Conservation (phyloP, 305 asterid genomes). For the Fraxinus sp. region DNA sequence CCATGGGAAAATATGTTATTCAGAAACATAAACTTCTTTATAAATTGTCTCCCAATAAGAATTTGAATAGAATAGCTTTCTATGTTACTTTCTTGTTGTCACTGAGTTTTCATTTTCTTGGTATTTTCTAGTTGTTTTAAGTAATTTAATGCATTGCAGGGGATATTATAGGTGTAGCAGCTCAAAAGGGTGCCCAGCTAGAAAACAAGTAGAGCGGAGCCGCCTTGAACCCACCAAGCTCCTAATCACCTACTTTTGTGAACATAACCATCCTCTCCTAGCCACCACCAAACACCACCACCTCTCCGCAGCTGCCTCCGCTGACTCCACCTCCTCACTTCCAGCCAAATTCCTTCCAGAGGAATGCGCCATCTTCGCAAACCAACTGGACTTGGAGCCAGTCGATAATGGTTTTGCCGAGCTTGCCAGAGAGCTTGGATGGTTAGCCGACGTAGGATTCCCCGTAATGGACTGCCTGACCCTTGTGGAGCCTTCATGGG, state of each 20-base stretch:
- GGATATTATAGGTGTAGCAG: slow-evolving; percentile 87
- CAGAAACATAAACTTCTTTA: neutral
- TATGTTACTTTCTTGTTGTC: neutral
- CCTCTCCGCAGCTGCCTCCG: slow-evolving; percentile 23
- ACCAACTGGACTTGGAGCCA: slow-evolving; percentile 43
- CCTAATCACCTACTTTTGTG: slow-evolving; percentile 66
- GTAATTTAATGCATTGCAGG: slow-evolving; percentile 45
- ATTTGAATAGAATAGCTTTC: neutral
- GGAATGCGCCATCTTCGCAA: slow-evolving; percentile 33
- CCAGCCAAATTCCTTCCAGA: slow-evolving; percentile 31
- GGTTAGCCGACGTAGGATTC: slow-evolving; percentile 61
- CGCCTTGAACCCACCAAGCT: slow-evolving; percentile 77
- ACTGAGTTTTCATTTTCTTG: neutral
- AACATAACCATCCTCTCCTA: slow-evolving; percentile 63
- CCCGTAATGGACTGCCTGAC: slow-evolving; percentile 46
- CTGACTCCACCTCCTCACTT: slow-evolving; percentile 12
- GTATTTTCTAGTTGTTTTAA: neutral
- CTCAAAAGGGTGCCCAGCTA: slow-evolving; percentile 81
- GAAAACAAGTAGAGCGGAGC: slow-evolving; percentile 86
- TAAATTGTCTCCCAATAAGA: neutral
- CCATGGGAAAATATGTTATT: neutral
- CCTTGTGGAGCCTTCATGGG: slow-evolving; percentile 56
- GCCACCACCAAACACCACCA: slow-evolving; percentile 51
- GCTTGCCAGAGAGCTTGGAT: slow-evolving; percentile 63
- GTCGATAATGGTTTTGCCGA: slow-evolving; percentile 43